Evolutionary conservation across 176 grass and related monocot genomes (phyloP).

Genomic region (Carex littledalei): DNA sequence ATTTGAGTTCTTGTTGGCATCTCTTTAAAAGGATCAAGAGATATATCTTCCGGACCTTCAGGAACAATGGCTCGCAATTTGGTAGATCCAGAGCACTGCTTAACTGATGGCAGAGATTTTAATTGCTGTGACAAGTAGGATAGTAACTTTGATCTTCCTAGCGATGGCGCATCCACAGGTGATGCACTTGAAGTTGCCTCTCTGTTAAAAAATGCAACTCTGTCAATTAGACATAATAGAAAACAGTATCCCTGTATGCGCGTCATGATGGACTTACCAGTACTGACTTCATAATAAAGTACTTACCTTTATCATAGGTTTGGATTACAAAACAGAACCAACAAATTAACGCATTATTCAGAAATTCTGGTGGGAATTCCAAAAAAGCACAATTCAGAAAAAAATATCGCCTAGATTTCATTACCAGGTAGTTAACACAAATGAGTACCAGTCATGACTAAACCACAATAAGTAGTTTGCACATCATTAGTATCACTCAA

Average conservation of each 20-base stretch:
- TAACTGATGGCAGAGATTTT: conserved; percentile 15
- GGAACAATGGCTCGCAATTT: neutral
- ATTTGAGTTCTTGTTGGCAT: neutral
- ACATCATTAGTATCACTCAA: no score
- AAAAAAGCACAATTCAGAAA: neutral
- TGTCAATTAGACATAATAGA: neutral
- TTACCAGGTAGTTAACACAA: neutral
- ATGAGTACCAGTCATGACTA: neutral
- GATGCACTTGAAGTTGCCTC: conserved; percentile 17
- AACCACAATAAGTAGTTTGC: neutral
- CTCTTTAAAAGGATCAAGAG: conserved; percentile 7
- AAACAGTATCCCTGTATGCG: neutral
- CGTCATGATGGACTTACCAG: neutral
- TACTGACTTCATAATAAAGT: neutral
- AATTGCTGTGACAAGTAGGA: conserved; percentile 19
- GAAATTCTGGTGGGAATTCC: neutral
- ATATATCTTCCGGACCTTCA: conserved; percentile 13
- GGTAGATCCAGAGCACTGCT: neutral
- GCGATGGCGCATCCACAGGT: neutral
- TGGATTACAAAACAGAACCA: neutral
- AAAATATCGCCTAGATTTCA: neutral
- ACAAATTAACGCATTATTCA: neutral
- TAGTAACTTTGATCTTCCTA: conserved; percentile 10
- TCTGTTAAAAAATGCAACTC: neutral
- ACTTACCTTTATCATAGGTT: neutral